Evolutionary conservation across 2,329 filamentous ascomycete species (phyloP).

Genomic region (Raffaelea albimanens): DNA sequence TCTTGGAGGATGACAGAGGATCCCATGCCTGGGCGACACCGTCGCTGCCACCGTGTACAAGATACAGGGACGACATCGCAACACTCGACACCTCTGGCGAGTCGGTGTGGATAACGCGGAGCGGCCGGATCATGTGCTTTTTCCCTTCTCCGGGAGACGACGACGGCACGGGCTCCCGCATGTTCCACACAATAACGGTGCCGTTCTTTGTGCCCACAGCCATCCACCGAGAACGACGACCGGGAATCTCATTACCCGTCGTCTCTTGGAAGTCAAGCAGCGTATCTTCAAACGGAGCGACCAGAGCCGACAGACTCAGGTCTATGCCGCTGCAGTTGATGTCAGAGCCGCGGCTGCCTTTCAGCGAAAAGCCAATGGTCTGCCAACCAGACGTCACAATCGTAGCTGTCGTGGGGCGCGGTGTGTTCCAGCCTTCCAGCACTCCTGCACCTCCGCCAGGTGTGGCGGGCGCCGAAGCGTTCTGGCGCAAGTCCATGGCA

Average conservation of each 20-base stretch:
- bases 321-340: slow-evolving; percentile 68
- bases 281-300: slow-evolving; percentile 72
- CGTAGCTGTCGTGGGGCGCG: slow-evolving; percentile 13
- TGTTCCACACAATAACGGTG: slow-evolving; percentile 74
- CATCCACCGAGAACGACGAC: slow-evolving; percentile 71
- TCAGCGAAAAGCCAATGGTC: slow-evolving; percentile 51
- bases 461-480: background rate
- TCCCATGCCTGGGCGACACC: slow-evolving; percentile 96
- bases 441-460: background rate
- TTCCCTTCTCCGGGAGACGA: slow-evolving; percentile 40
- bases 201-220: slow-evolving; percentile 74
- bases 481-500: too few species aligned
- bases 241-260: slow-evolving; percentile 58
- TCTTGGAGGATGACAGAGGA: slow-evolving; percentile 69
- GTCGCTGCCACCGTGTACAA: slow-evolving; percentile 90
- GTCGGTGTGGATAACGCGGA: slow-evolving; percentile 81
- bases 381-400: slow-evolving; percentile 55
- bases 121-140: slow-evolving; percentile 52
- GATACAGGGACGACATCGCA: slow-evolving; percentile 73
- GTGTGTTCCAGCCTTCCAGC: background rate
- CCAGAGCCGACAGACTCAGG: slow-evolving; percentile 58
- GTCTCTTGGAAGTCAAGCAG: slow-evolving; percentile 35
- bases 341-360: slow-evolving; percentile 41
- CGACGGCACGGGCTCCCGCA: slow-evolving; percentile 47
- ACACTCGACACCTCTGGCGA: slow-evolving; percentile 80